These are phyloP conservation scores for Ceratocystiopsis sp. DNA, from an alignment of 2,329 filamentous ascomycete species.

Conservation along the genomic window DNA sequence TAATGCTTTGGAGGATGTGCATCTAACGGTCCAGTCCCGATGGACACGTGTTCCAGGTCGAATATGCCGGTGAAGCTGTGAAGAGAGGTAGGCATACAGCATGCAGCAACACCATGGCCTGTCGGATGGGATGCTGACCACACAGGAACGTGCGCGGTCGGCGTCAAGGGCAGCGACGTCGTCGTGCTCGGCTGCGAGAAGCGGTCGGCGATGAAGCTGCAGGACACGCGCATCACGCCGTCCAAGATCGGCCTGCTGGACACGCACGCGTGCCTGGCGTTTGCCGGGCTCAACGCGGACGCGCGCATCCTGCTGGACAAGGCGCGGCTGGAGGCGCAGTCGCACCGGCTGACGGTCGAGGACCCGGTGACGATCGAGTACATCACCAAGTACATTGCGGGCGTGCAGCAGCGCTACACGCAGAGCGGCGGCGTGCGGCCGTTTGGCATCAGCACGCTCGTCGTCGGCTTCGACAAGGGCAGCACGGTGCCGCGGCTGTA, in stretches of 20 bases:
- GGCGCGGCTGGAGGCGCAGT: slow-evolving; percentile 91
- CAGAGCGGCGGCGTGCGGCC: slow-evolving; percentile 95
- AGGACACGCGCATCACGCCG: slow-evolving; percentile 96
- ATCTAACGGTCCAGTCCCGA: slow-evolving; percentile 53
- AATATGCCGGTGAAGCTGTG: slow-evolving; percentile 97
- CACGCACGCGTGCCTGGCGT: slow-evolving; percentile 89
- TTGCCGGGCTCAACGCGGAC: slow-evolving; percentile 93
- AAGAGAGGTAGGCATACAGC: slow-evolving; percentile 57
- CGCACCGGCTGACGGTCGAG: slow-evolving; percentile 90
- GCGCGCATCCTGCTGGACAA: slow-evolving; percentile 97
- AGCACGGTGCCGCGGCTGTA: slow-evolving; percentile 81
- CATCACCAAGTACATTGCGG: slow-evolving; percentile 96
- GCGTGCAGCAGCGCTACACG: slow-evolving; percentile 96
- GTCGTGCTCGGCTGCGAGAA: slow-evolving; percentile 98
- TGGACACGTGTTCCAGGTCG: slow-evolving; percentile 98
- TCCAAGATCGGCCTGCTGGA: slow-evolving; percentile 93
- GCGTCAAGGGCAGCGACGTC: slow-evolving; percentile 86
- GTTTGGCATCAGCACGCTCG: slow-evolving; percentile 96
- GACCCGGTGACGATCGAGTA: slow-evolving; percentile 97
- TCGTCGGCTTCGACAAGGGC: slow-evolving; percentile 95
- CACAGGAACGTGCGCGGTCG: slow-evolving; percentile 87
- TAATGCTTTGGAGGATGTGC: background rate
- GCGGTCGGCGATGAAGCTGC: slow-evolving; percentile 96
- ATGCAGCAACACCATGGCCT: background rate
- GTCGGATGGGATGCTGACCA: background rate